Base-by-base conservation (phyloP, 2,329 filamentous ascomycete genomes). In the Neofusicoccum kwambonambiense region DNA sequence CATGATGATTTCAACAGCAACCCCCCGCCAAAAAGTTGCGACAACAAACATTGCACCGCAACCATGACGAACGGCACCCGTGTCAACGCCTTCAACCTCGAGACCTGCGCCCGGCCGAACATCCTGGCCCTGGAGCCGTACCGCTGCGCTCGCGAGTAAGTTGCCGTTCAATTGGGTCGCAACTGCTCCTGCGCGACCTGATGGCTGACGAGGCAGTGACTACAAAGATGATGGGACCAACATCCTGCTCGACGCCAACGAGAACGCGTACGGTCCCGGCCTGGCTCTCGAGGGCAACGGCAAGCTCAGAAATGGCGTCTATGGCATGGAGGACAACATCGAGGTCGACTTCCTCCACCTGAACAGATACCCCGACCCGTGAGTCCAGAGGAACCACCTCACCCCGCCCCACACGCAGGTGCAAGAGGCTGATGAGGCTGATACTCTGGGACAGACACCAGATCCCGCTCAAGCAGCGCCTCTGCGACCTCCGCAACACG, bases 201-300 rank as follows among this genome's bases (percentile, higher is more conserved):
- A 76, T 68, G 68, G 71, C 58, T 73, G 54, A 58, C 75, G 65
- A 69, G 45, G 65, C 47, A 96, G 92, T 81, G 95, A 99, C 85
- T 98, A 99, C 86, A 97, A 99, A 82, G 94, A 99, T 77, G 91
- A 99, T 76, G 95, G 95, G 70, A 94, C 89, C 66, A 98, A 98
- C 74, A 88, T 98, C 72, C 89, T 99, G 61, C 90, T 99, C 69
- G 95, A 99, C 76, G 95, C 95, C 71, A 99, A 99, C 74, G 95
- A 99, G 81, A 99, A 99, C 75, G 93, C 95, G 66, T 97, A 90
- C 73, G 95, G 95, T 0, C 94, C 95, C 0, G 90, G 91, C 1
- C 81, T 97, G 56, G 80, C 83, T 2, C 71, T 89, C 56, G 78
- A 78, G 35, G 71, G 74, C 1, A 74, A 84, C 45, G 80, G 82